Conservation (phyloP, 495 filamentous ascomycete genomes). For the Trichoderma gamsii region DNA sequence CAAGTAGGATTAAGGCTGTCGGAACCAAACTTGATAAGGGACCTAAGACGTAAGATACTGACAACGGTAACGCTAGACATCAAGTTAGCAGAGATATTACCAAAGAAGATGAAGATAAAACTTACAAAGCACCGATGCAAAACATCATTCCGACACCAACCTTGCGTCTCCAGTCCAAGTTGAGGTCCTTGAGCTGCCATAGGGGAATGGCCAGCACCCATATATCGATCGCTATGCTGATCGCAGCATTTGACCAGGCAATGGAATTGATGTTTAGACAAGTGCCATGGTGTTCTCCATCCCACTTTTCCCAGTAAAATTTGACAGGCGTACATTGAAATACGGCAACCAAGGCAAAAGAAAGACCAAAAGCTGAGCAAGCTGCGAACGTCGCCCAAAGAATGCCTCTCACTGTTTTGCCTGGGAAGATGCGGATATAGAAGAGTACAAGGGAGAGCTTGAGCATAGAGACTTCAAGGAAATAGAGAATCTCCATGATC, state of each 20-base stretch:
- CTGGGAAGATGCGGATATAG: constrained; percentile 30
- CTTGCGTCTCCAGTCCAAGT: constrained; percentile 42
- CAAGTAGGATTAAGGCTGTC: constrained; percentile 27
- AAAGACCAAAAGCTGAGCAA: constrained; percentile 18
- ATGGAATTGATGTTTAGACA: constrained; percentile 23
- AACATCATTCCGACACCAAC: constrained; percentile 48
- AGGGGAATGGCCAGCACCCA: constrained; percentile 49
- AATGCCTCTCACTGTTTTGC: constrained; percentile 17
- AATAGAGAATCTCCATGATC: constrained; percentile 26
- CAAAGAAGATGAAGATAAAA: not conserved
- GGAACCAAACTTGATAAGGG: constrained; percentile 19
- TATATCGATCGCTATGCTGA: constrained; percentile 50
- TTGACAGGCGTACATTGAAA: constrained; percentile 30
- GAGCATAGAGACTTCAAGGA: constrained; percentile 26
- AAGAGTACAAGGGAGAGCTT: constrained; percentile 42
- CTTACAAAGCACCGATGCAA: constrained; percentile 47
- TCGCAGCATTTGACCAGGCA: constrained; percentile 38
- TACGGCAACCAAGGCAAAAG: constrained; percentile 19
- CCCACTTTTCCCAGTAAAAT: constrained; percentile 28
- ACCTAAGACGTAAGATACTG: constrained; percentile 23
- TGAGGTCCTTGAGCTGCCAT: constrained; percentile 35
- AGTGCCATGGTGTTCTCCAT: constrained; percentile 21
- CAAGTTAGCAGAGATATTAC: not conserved
- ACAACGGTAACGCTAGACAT: constrained; percentile 20
- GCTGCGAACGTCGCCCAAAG: constrained; percentile 25